These are phyloP conservation scores for Boletus subluridellus DNA, from an alignment of 1,284 basidiomycete species.

Conservation along the genomic window DNA sequence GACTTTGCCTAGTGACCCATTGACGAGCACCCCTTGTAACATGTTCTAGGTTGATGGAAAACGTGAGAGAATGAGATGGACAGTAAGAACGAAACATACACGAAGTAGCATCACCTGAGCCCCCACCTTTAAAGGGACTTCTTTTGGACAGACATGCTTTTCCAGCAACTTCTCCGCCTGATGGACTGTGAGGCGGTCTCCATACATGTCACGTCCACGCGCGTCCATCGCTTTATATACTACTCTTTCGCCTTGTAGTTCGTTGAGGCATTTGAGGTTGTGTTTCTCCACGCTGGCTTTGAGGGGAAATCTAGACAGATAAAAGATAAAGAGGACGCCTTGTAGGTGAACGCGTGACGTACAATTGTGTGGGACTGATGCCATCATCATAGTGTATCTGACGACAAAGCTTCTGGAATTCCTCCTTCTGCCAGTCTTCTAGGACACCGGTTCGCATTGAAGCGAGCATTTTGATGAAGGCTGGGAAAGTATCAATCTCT, in stretches of 20 bases:
- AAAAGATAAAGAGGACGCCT: background rate
- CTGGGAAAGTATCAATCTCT: conserved; percentile 29
- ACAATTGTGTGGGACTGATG: conserved; percentile 63
- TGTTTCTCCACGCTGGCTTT: conserved; percentile 28
- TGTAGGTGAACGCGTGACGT: conserved; percentile 17
- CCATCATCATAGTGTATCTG: conserved; percentile 48
- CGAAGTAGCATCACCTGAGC: conserved; percentile 78
- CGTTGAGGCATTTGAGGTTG: conserved; percentile 20
- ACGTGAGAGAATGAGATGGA: background rate
- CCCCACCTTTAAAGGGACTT: conserved; percentile 33
- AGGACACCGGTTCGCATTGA: conserved; percentile 64
- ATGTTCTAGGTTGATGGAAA: conserved; percentile 41
- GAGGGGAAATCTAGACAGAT: conserved; percentile 22
- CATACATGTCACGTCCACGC: conserved; percentile 25
- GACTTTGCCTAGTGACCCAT: conserved; percentile 84
- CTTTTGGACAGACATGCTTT: conserved; percentile 32
- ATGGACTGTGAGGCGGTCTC: conserved; percentile 10
- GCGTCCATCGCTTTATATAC: conserved; percentile 29
- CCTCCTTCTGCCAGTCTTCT: conserved; percentile 27
- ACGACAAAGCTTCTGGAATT: conserved; percentile 47
- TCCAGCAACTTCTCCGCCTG: conserved; percentile 31
- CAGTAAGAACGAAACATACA: conserved; percentile 24
- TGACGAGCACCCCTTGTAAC: conserved; percentile 63
- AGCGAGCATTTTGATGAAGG: conserved; percentile 70
- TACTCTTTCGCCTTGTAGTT: conserved; percentile 15